A percentile compares a stretch with the other conserved stretches of the same genome.
Conservation (phyloP, 352 stramenopile genomes). For the Phytopythium aichiense region DNA sequence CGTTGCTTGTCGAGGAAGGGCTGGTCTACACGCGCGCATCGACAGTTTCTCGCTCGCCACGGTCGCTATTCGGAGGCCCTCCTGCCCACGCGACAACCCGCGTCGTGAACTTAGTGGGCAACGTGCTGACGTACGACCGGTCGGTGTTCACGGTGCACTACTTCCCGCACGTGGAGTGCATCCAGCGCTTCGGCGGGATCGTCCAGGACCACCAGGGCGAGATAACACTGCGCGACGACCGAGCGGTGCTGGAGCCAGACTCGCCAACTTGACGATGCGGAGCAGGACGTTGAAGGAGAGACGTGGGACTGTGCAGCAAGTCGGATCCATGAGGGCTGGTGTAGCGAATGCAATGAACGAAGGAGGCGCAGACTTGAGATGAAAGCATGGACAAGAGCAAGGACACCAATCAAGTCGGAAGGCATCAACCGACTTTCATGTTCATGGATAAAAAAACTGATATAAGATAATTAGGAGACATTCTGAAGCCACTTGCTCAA, state of each 20-base stretch:
- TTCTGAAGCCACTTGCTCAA: not conserved
- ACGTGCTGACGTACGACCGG: conserved; percentile 47
- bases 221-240: conserved; percentile 11
- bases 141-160: conserved; percentile 51
- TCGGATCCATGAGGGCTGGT: not conserved
- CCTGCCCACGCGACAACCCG: conserved; percentile 13
- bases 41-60: not conserved
- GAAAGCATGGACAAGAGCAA: not conserved
- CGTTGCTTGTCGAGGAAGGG: conserved; percentile 64
- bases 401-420: not conserved
- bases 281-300: not conserved
- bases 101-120: conserved; percentile 36
- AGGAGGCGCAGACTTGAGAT: not conserved
- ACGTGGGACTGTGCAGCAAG: not conserved
- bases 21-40: conserved; percentile 59
- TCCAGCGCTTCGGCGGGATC: conserved; percentile 76
- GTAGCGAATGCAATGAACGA: not conserved
- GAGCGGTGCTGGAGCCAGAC: not conserved
- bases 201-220: conserved; percentile 72
- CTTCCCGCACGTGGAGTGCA: conserved; percentile 75
- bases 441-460: not conserved
- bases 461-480: not conserved
- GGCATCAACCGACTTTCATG: not conserved
- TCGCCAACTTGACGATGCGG: not conserved
- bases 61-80: conserved; percentile 29